A percentile compares a stretch with the other conserved stretches of the same genome.
Evolutionary conservation across 148 eudicot species (phyloP).

Genomic region (Camellia granthamiana): DNA sequence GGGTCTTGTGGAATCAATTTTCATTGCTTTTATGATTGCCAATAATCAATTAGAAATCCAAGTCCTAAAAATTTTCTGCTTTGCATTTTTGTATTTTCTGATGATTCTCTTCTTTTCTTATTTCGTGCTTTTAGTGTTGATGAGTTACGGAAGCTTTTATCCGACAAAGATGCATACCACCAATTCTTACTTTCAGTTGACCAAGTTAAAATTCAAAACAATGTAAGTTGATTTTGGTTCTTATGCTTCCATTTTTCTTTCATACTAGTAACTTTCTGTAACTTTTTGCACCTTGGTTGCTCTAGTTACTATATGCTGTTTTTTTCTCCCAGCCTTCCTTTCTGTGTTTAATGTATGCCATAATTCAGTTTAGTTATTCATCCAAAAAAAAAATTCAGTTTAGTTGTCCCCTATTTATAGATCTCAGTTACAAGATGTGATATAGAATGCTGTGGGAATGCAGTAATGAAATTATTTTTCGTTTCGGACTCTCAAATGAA

Average conservation of each 20-base stretch:
- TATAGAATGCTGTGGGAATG: too few relatives aligned
- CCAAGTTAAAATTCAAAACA: conserved; percentile 37
- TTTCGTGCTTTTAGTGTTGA: conserved; percentile 27
- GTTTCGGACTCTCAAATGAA: too few relatives aligned
- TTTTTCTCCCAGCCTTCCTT: too few relatives aligned
- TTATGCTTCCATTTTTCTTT: conserved; percentile 4
- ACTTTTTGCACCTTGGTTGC: neutral
- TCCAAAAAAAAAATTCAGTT: too few relatives aligned
- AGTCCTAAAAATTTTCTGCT: neutral
- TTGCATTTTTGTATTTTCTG: neutral
- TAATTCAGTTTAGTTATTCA: neutral
- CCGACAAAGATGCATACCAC: conserved; percentile 41
- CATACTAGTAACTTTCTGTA: neutral
- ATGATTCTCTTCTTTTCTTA: conserved; percentile 2
- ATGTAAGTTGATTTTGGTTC: conserved; percentile 26
- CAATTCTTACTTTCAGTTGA: conserved; percentile 39
- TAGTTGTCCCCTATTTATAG: too few relatives aligned
- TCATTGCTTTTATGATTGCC: neutral
- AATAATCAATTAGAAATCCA: too few relatives aligned
- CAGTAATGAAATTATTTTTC: too few relatives aligned
- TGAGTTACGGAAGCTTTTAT: conserved; percentile 44
- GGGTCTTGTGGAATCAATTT: neutral
- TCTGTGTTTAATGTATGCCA: too few relatives aligned
- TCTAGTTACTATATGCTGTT: too few relatives aligned
- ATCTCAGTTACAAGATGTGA: too few relatives aligned